Percentiles rank a stretch among this genome's conserved stretches.
These are phyloP conservation scores for Gossypium rotundifolium DNA, from an alignment of 345 rosid species.

Conservation along the genomic window DNA sequence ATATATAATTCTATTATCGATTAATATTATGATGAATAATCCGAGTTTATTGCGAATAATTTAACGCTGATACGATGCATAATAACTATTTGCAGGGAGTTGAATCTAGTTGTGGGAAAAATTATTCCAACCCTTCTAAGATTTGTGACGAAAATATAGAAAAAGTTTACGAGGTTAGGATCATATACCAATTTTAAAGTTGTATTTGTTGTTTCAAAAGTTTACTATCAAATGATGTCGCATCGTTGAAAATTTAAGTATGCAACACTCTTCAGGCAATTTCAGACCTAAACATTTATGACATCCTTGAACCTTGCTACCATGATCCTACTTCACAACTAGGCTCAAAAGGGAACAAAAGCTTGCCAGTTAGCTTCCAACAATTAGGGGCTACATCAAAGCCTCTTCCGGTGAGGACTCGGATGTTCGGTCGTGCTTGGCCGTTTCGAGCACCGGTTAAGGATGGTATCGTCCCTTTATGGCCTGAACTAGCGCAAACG, in stretches of 20 bases:
- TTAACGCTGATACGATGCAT: not conserved
- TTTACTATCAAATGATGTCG: too few relatives aligned
- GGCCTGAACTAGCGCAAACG: slow-evolving; percentile 20
- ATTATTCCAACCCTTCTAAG: slow-evolving; percentile 6
- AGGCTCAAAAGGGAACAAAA: slow-evolving; percentile 4
- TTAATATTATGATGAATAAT: too few relatives aligned
- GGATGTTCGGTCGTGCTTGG: slow-evolving; percentile 50
- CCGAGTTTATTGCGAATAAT: not conserved
- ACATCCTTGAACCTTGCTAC: slow-evolving; percentile 51
- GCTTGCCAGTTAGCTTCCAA: slow-evolving; percentile 35
- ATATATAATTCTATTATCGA: too few relatives aligned
- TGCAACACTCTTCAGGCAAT: slow-evolving; percentile 22
- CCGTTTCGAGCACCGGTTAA: slow-evolving; percentile 23
- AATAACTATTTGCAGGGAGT: slow-evolving; percentile 23
- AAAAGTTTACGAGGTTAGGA: slow-evolving; percentile 29
- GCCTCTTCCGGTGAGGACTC: slow-evolving; percentile 32
- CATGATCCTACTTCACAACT: slow-evolving; percentile 19
- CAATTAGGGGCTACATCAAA: slow-evolving; percentile 27
- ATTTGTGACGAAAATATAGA: slow-evolving; percentile 12
- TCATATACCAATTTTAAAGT: not conserved
- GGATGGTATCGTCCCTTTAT: slow-evolving; percentile 28
- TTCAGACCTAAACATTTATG: slow-evolving; percentile 28
- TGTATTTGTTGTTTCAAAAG: not conserved
- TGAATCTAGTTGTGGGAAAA: slow-evolving; percentile 29
- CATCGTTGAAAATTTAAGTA: too few relatives aligned